Evolutionary conservation across 805 yeast species (phyloP), one percentile per base, ranked within the genome.

Genomic region (Tetrapisispora nanseiensis): DNA sequence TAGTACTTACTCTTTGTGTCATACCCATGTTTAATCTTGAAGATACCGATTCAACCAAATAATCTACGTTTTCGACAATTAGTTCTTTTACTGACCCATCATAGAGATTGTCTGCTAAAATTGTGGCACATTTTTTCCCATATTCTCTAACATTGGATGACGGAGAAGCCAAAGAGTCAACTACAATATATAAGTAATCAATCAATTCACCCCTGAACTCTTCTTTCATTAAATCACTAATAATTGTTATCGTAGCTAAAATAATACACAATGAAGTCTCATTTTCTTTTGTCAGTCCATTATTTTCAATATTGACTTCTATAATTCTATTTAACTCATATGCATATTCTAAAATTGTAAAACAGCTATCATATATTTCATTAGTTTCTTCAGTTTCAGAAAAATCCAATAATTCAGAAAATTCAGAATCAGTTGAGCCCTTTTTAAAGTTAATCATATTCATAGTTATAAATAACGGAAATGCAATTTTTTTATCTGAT

Each of bases 41-140:
- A 3, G 95, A 81, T n/a, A 87, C 66, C 0, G 86, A 65, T 56
- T 92, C 97, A 13, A 87, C 66, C 16, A 90, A 61, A 55, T 89
- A 89, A 52, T 90, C 96, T 43, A 78, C 71, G 56, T 87, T 90
- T 21, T 76, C 77, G 29, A 70, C 52, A 2, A 92, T 68, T 45
- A 90, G 55, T 3, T 61, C 59, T 27, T 65, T 65, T 2, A 89
- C 60, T 0, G 86, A 76, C 0, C 81, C 81, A 27, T 65, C 52
- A 46, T 80, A 82, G 11, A 78, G 63, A 4, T 66, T 57, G 9
- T 60, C 49, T 0, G 85, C 74, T 5, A 89, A 63, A 3, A 74
- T 64, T 16, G 65, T 44, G 3, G 77, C 63, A 1, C 86, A 75
- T 1, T 55, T 47, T 48, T 75, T 74, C 29, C 95, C 75, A 53